Base-by-base conservation (phyloP, 257 asterid species). In the Nicotiana noctiflora region DNA sequence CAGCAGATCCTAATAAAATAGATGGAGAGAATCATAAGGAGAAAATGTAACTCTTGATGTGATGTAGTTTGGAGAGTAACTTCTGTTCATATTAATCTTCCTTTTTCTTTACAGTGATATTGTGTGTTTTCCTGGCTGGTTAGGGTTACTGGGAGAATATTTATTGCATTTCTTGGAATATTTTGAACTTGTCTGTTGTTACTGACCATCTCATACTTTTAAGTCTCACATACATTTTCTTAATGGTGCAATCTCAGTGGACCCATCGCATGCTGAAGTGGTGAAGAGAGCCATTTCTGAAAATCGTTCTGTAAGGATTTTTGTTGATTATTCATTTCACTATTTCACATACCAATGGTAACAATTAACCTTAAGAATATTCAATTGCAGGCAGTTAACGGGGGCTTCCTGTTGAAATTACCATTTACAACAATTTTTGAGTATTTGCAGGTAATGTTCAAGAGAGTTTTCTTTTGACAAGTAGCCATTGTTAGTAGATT, bases 351-450 rank as follows among this genome's bases (percentile, higher is more conserved):
- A 74, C 61, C 15, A 23, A 23, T 23, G 15, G 1, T 14, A 8
- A 19, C 25, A 46, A 74, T 74, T 49, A 74, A 74, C 61, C 61
- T 76, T 49, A 5, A 17, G 3, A 61, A 17, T 34, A 53, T 19
- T 32, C 68, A 63, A 65, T 85, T 85, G 89, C 97, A 95, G 98
- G 97, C 94, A 19, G 82, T 88, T 60, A 82, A 60, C 13, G 78
- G 84, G 34, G 98, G 97, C 85, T 66, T 60, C 84, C 89, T 93
- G 82, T 76, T 95, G 89, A 95, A 95, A 88, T 92, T 95, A 85
- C 92, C 98, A 23, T 93, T 89, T 53, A 93, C 98, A 31, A 93
- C 99, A 65, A 94, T 95, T 70, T 95, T 95, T 21, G 99, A 95
- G 88, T 92, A 95, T 87, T 93, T 91, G 62, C 98, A 95, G 99